A percentile compares a stretch with the other conserved stretches of the same genome.
These are phyloP conservation scores for Theobroma cacao DNA, from an alignment of 345 rosid species.

Conservation along the genomic window DNA sequence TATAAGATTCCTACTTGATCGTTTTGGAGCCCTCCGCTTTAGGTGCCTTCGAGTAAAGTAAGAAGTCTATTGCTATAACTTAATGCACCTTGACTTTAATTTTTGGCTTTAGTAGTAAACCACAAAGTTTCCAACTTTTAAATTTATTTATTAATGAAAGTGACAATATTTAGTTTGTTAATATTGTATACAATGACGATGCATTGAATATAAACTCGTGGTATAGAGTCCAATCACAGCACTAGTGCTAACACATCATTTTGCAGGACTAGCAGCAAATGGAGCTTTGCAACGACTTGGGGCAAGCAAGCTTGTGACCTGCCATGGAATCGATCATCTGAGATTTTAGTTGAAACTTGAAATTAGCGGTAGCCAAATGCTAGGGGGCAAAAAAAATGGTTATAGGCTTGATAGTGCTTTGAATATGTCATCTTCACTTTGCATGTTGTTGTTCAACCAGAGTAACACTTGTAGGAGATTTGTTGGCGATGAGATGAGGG, in stretches of 20 bases:
- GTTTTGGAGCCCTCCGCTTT: slow-evolving; percentile 6
- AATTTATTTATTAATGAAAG: no score
- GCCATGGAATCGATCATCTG: neutral
- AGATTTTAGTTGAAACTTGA: neutral
- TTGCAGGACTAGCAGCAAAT: neutral
- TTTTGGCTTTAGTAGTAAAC: no score
- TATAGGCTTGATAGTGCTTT: neutral
- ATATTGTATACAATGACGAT: no score
- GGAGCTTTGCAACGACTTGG: neutral
- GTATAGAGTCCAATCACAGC: neutral
- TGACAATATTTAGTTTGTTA: no score
- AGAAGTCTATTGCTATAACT: neutral
- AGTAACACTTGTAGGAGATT: neutral
- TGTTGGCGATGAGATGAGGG: neutral
- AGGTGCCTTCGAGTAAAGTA: slow-evolving; percentile 10
- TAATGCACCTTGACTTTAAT: neutral
- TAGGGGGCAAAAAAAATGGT: neutral
- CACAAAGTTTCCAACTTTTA: no score
- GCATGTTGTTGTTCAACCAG: neutral
- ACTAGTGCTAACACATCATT: neutral
- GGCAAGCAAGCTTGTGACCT: neutral
- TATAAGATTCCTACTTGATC: neutral
- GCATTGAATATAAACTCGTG: no score
- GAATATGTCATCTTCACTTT: neutral
- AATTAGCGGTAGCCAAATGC: neutral